Evolutionary conservation across 495 filamentous ascomycete genomes (phyloP), one percentile per base, ranked within the genome.

Genomic region (Schizothecium vesticola): DNA sequence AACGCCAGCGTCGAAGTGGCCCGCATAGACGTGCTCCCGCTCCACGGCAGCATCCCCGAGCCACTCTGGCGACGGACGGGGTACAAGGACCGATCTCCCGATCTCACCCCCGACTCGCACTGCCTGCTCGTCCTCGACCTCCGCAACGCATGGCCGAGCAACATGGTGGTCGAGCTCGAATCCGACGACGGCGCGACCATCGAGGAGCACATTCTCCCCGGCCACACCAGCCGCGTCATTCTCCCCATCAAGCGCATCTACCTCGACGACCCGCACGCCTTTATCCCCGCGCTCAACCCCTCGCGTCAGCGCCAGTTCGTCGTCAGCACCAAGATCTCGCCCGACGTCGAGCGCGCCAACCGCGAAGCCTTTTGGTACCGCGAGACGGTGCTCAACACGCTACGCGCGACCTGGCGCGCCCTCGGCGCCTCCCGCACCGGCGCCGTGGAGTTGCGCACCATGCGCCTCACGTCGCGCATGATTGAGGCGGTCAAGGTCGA

Each of bases 361-460:
- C 85, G 94, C 55, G 92, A 97, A 80, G 88, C 89, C 2, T 97
- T 97, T 77, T 97, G 94, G 94, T 97, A 92, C 79, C 86, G 94
- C 8, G 91, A 96, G 73, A 90, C 89, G 74, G 83, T 97, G 2
- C 84, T 97, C 11, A 90, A 91, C 67, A 82, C 83, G 23, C 76
- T 97, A 3, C 80, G 79, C 5, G 94, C 88, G 3, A 84, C 81
- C 2, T 97, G 94, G 94, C 59, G 69, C 28, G 68, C 75, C 9
- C 61, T 66, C 7, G 80, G 78, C 6, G 85, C 85, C 0, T 77
- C 80, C 1, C 82, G 92, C 56, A 78, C 81, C 56, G 94, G 94
- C 5, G 83, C 83, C 1, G 85, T 97, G 64, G 92, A 96, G 69
- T 80, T 97, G 1, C 86, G 93, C 24, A 81, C 83, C 3, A 84